Evolutionary conservation across 805 yeast species (phyloP), one percentile per base, ranked within the genome.

Genomic region (Hanseniaspora pseudoguilliermondii): DNA sequence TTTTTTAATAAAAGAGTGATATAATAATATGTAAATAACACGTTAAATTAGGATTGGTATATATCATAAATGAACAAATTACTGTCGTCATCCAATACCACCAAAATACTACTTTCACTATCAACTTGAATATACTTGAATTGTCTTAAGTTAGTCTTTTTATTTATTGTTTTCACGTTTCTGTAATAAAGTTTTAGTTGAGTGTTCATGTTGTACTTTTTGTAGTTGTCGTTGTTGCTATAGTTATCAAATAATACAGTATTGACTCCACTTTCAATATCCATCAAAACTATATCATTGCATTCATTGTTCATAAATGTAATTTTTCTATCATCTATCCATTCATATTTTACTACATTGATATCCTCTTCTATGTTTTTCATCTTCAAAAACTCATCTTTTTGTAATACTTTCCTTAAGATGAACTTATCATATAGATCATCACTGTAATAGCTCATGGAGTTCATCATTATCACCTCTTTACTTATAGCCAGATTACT

Each of bases 371-470:
- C 25, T 20, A 36, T 25, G 13, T 53, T 53, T n/a, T n/a, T 23
- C 25, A 53, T 27, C 7, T 21, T 49, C 32, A 53, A 29, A 21
- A 7, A 44, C 2, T 48, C 48, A 5, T 46, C 18, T 29, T 38
- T 38, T 9, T 46, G 16, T n/a, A 20, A 5, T 2, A 40, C 15
- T 21, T 25, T 46, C n/a, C 40, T 53, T 10, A 53, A 46, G 11
- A 53, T 43, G 39, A 53, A 53, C 25, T 53, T 53, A 32, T 53
- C 56, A 46, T 53, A 53, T 4, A 53, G 18, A 5, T 53, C 56
- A 38, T 53, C 56, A 27, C 21, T 34, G n/a, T 46, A 46, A 20
- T 46, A 46, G 13, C 49, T 46, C 13, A 46, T 27, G n/a, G 35
- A 20, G 21, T 46, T 34, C 27, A 32, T 46, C 40, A 46, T 13